Percentiles rank a stretch among this genome's conserved stretches.
phyloP scores from a whole-genome alignment of 2,329 filamentous ascomycete species.

The Fusarium papillatum region DNA sequence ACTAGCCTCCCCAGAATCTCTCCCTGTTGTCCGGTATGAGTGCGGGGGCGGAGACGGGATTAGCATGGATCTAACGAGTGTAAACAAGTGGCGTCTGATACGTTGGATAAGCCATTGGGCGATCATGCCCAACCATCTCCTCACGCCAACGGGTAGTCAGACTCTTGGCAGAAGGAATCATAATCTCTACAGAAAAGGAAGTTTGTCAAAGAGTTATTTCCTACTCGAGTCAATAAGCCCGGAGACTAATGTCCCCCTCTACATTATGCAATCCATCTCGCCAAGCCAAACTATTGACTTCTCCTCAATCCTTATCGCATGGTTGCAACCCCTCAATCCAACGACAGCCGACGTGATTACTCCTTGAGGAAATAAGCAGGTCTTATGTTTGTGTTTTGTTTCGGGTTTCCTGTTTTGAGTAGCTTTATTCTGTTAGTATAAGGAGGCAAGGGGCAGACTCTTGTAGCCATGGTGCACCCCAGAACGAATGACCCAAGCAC shows the following conservation, averaged over 20 bases:
- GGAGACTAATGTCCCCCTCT: neutral
- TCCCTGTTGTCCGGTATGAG: neutral
- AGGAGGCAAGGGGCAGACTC: neutral
- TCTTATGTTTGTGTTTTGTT: accelerated
- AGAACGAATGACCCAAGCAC: neutral
- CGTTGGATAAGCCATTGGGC: neutral
- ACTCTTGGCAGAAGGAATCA: neutral
- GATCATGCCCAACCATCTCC: neutral
- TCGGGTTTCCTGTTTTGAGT: neutral
- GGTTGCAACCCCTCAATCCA: neutral
- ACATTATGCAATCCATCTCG: neutral
- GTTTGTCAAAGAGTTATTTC: neutral
- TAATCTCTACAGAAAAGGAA: neutral
- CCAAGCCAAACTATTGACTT: neutral
- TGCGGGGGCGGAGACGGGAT: neutral
- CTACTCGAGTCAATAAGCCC: neutral
- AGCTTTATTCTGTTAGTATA: neutral
- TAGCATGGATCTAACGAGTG: neutral
- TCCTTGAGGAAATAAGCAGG: neutral
- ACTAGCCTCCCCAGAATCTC: neutral
- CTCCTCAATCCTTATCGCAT: neutral
- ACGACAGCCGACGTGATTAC: neutral
- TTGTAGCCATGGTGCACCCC: neutral
- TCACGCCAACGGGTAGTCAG: neutral
- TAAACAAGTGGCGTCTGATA: neutral